Conservation (phyloP, 2,329 filamentous ascomycete genomes). For the Sclerotinia spermophila region DNA sequence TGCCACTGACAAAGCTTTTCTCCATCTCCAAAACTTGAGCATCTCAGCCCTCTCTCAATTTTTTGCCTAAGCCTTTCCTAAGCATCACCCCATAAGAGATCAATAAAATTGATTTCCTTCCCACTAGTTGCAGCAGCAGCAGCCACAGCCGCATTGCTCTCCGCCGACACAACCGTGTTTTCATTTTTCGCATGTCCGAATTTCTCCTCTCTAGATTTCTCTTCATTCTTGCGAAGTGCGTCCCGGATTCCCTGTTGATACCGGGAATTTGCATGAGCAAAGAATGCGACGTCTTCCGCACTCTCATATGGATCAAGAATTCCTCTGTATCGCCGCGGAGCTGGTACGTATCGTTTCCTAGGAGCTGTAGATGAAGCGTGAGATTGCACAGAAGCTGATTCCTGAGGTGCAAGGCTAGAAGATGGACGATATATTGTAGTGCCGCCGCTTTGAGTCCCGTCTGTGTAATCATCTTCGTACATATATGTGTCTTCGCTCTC, state of each 20-base stretch:
- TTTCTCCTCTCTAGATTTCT: not conserved
- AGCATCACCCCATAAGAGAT: not conserved
- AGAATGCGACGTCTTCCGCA: not conserved
- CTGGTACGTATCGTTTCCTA: not conserved
- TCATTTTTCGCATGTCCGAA: not conserved
- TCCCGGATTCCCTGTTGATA: not conserved
- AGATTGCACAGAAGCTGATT: not conserved
- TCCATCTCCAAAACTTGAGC: accelerated
- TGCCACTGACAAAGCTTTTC: not conserved
- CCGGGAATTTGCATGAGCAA: not conserved
- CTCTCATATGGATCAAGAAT: not conserved
- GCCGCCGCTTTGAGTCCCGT: not conserved
- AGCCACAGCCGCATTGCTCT: too few species aligned
- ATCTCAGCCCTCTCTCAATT: accelerated
- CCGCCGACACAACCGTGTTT: not conserved
- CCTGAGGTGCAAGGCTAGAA: not conserved
- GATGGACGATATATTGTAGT: not conserved
- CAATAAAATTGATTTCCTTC: not conserved
- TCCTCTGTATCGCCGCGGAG: not conserved
- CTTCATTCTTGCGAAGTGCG: not conserved
- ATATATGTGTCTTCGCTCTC: not conserved
- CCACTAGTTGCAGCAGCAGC: too few species aligned
- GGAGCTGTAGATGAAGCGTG: not conserved
- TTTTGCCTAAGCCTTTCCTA: not conserved
- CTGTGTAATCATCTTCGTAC: not conserved